Evolutionary conservation across 2,329 filamentous ascomycete species (phyloP), one percentile per base, ranked within the genome.

Genomic region (Epichloe elymi): DNA sequence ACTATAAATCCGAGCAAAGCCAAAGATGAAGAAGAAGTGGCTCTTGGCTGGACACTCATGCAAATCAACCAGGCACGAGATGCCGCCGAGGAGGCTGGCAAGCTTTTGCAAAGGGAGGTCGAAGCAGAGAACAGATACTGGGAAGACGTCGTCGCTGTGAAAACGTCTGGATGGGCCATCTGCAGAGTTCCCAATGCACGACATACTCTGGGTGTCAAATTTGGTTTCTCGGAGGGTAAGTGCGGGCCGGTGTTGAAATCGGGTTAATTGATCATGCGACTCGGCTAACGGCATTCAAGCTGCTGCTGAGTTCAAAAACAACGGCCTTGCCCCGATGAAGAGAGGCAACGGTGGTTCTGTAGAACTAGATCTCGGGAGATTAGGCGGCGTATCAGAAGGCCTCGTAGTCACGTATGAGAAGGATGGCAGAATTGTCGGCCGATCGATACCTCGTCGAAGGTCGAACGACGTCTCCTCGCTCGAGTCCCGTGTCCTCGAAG

Each of bases 61-160:
- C 84, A 83, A 44, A 80, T 95, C 57, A 82, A 86, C 59, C 78
- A 79, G 36, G 83, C 86, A 3, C 82, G 88, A 1, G 83, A 87
- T 58, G 82, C 83, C 37, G 77, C 95, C 20, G 70, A 88, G 14
- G 76, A 80, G 10, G 84, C 89, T 4, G 85, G 86, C 0, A 74
- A 76, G 26, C 77, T 87, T 40, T 69, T 98, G 12, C 79, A 88
- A 58, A 78, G 77, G 11, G 90, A 95, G 64, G 85, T 94, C 36
- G 75, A 79, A 10, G 79, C 81, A 33, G 93, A 98, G 70, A 83
- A 83, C 2, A 83, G 78, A 59, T 98, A 95, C 66, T 98, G 93
- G 93, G 78, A 85, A 51, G 85, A 95, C 59, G 78, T 97, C 2
- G 71, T 95, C 45, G 79, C 82, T 10, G 82, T 97, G 43, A 88